Conservation (phyloP, 1,284 basidiomycete species). For the Ustilago shanxiensis region DNA sequence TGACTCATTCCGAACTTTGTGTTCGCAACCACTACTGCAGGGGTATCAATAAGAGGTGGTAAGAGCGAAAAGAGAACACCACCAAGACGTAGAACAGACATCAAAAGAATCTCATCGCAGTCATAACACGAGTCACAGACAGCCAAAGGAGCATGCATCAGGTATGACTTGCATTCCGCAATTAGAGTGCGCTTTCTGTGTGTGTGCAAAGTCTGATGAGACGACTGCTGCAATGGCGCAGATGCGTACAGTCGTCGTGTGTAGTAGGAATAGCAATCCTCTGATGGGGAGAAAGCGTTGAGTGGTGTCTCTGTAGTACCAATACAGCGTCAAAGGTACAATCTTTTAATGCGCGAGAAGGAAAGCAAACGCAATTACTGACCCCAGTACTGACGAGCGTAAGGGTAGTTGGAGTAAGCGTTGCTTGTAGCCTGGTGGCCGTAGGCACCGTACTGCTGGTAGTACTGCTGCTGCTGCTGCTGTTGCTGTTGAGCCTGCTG, state of each 20-base stretch:
- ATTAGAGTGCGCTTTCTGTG: slow-evolving; percentile 11
- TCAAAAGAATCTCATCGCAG: not conserved
- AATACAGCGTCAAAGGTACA: slow-evolving; percentile 7
- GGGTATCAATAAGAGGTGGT: not conserved
- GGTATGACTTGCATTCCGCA: slow-evolving; percentile 12
- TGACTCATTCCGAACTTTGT: not conserved
- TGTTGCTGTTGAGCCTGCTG: slow-evolving; percentile 55
- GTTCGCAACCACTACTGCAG: not conserved
- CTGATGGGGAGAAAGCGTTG: slow-evolving; percentile 1
- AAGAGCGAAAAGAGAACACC: no score
- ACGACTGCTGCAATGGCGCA: not conserved
- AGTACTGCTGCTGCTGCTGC: slow-evolving; percentile 67
- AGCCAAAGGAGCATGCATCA: slow-evolving; percentile 2
- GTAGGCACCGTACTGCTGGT: slow-evolving; percentile 66
- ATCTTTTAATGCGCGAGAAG: not conserved
- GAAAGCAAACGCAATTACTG: slow-evolving; percentile 24
- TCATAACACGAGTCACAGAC: not conserved
- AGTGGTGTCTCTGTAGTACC: slow-evolving; percentile 2
- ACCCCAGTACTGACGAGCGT: slow-evolving; percentile 68
- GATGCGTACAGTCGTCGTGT: not conserved
- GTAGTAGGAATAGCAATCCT: slow-evolving; percentile 2
- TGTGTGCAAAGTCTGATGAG: slow-evolving; percentile 4
- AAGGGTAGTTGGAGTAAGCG: slow-evolving; percentile 63
- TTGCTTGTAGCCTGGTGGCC: slow-evolving; percentile 61
- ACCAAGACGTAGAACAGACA: no score